Conservation (phyloP, 2,329 filamentous ascomycete genomes). For the Ilyonectria destructans region DNA sequence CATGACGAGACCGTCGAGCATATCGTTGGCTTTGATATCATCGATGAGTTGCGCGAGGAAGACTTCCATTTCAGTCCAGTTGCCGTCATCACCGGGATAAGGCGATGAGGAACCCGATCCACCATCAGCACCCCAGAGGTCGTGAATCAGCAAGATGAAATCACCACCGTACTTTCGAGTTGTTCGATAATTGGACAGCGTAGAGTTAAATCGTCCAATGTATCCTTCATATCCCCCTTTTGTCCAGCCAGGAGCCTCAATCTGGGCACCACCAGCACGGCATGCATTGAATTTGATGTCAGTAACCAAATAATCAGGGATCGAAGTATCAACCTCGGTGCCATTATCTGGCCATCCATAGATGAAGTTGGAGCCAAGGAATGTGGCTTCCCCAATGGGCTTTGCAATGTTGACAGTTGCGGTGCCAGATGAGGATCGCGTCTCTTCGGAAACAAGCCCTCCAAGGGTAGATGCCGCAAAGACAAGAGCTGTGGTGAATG, state of each 20-base stretch:
- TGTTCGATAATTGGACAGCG: constrained; percentile 6
- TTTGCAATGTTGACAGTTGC: neutral
- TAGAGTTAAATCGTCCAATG: constrained; percentile 2
- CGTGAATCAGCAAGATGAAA: neutral
- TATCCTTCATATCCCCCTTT: neutral
- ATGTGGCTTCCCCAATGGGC: neutral
- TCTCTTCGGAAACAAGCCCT: too few species aligned
- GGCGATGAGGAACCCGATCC: neutral
- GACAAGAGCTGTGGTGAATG: too few species aligned
- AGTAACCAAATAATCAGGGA: neutral
- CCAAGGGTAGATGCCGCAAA: too few species aligned
- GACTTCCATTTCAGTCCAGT: constrained; percentile 3
- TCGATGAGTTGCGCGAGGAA: neutral
- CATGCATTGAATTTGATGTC: constrained; percentile 11
- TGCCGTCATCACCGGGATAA: constrained; percentile 6
- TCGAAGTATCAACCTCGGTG: neutral
- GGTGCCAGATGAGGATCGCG: neutral
- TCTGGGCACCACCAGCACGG: constrained; percentile 8
- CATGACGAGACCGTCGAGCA: constrained; percentile 7
- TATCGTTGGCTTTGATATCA: constrained; percentile 5
- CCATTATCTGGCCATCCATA: constrained; percentile 13
- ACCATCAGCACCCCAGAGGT: constrained; percentile 5
- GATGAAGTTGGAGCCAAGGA: constrained; percentile 4
- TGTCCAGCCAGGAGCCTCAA: neutral
- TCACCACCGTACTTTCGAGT: constrained; percentile 1